Conservation (phyloP, 371 early-diverging fungal species). For the Mucor lusitanicus region DNA sequence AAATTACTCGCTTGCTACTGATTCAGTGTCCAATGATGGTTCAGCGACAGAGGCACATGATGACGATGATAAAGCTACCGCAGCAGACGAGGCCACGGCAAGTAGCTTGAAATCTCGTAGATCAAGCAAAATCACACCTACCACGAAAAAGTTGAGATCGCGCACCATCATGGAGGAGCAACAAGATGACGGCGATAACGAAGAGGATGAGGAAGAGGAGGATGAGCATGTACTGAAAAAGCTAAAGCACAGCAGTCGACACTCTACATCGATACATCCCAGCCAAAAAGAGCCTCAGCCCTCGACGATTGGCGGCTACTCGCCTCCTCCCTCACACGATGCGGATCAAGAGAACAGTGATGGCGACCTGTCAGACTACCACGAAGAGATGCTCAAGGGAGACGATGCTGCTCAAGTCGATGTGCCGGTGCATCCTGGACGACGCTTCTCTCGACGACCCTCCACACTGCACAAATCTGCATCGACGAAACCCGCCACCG, state of each 20-base stretch:
- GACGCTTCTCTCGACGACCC: conserved; percentile 11
- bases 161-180: conserved; percentile 1
- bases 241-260: conserved; percentile 1
- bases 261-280: conserved; percentile 14
- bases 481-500: background rate
- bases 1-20: conserved; percentile 73
- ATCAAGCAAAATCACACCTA: background rate
- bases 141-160: conserved; percentile 5
- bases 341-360: conserved; percentile 40
- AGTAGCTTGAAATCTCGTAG: background rate
- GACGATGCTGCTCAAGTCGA: conserved; percentile 22
- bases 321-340: background rate
- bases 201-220: background rate
- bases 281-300: conserved; percentile 3
- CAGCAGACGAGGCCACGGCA: background rate
- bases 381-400: conserved; percentile 61
- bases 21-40: conserved; percentile 10
- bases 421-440: conserved; percentile 3
- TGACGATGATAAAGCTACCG: conserved; percentile 7
- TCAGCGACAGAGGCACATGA: conserved; percentile 9
- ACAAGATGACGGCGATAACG: background rate
- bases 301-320: background rate
- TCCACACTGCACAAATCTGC: background rate
- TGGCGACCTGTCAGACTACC: conserved; percentile 56
- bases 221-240: background rate